Conservation (phyloP, 2,329 filamentous ascomycete genomes). For the Cercospora citrullina region DNA sequence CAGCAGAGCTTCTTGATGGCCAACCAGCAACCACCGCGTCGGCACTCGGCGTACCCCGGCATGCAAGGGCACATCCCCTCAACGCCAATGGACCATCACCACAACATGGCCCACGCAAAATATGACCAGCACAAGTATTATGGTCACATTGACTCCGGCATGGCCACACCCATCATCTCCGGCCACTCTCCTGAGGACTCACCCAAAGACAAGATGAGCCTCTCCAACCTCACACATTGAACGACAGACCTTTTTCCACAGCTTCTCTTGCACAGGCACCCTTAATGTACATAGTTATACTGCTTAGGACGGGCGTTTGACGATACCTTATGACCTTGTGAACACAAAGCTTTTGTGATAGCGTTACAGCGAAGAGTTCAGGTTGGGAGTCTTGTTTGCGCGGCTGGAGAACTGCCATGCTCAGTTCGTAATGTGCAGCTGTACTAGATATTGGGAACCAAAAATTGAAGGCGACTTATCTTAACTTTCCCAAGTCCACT, state of each 20-base stretch:
- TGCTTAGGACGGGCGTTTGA: slow-evolving; percentile 12
- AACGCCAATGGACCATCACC: slow-evolving; percentile 22
- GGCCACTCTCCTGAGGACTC: slow-evolving; percentile 36
- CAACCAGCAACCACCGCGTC: slow-evolving; percentile 24
- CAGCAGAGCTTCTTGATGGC: slow-evolving; percentile 17
- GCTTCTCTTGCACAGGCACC: slow-evolving; percentile 15
- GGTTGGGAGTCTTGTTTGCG: slow-evolving; percentile 1
- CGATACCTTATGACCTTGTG: slow-evolving; percentile 18
- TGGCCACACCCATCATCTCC: slow-evolving; percentile 33
- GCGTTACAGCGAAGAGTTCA: slow-evolving; percentile 18
- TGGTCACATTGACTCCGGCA: slow-evolving; percentile 32
- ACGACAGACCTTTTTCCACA: slow-evolving; percentile 17
- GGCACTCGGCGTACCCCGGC: slow-evolving; percentile 24
- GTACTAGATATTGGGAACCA: neutral
- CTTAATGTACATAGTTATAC: slow-evolving; percentile 8
- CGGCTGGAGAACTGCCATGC: neutral
- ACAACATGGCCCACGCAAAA: slow-evolving; percentile 15
- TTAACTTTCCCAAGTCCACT: neutral
- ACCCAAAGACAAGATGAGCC: slow-evolving; percentile 43
- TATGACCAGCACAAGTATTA: slow-evolving; percentile 26
- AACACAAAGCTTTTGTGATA: slow-evolving; percentile 13
- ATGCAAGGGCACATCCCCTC: slow-evolving; percentile 23
- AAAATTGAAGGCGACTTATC: neutral
- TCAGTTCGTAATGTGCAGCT: slow-evolving; percentile 2
- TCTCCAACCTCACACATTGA: slow-evolving; percentile 41